Evolutionary conservation across 441 rosid species (phyloP).

Genomic region (Isatis lusitanica): DNA sequence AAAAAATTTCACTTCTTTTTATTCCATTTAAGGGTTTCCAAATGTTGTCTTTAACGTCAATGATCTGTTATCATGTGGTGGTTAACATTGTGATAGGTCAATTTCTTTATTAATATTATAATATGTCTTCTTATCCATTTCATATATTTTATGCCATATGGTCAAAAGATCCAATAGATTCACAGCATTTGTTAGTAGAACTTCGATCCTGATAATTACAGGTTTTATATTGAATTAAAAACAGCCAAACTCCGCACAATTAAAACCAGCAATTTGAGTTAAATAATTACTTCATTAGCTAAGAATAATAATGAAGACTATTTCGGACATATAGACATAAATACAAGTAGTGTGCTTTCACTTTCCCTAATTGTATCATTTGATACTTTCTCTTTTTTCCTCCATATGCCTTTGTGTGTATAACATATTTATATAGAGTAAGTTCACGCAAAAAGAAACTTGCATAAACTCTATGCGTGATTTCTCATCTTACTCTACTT

Average conservation of each 20-base stretch:
- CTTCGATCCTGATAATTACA: constrained; percentile 5
- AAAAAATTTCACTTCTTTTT: neutral
- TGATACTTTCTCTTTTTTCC: constrained; percentile 26
- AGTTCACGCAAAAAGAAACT: constrained; percentile 20
- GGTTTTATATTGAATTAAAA: constrained; percentile 3
- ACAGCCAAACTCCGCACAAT: constrained; percentile 19
- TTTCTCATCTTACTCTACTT: constrained; percentile 13
- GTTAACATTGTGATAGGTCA: constrained; percentile 34
- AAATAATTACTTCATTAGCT: neutral
- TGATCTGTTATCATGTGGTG: neutral
- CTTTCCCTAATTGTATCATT: constrained; percentile 39
- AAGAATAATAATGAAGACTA: constrained; percentile 17
- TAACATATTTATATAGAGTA: neutral
- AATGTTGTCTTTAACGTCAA: neutral
- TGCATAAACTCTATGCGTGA: neutral
- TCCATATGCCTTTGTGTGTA: neutral
- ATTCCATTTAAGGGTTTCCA: neutral
- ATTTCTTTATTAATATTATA: constrained; percentile 9
- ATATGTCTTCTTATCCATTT: constrained; percentile 22
- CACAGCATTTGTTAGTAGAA: constrained; percentile 17
- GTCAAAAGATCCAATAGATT: constrained; percentile 26
- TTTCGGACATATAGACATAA: constrained; percentile 20
- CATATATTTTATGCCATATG: constrained; percentile 19
- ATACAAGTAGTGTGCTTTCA: constrained; percentile 16
- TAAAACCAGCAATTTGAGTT: neutral